Base-by-base conservation (phyloP, 1,284 basidiomycete genomes). In the Apiotrichum mycotoxinovorans region DNA sequence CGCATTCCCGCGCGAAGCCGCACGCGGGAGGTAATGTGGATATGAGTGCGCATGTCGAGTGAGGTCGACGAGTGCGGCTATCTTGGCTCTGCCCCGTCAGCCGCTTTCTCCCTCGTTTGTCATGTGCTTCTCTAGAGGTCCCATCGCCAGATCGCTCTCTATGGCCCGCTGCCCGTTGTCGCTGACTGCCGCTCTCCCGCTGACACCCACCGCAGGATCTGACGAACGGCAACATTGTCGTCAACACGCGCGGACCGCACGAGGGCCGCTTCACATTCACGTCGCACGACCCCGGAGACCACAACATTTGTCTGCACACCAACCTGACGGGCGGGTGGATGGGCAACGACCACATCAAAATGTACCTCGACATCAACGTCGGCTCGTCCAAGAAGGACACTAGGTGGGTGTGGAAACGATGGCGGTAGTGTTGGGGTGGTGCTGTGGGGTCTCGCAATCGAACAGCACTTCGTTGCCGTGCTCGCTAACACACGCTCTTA, bases 221-320 rank as follows among this genome's bases (percentile, higher is more conserved):
- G 38, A 40, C 63, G 10, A 62, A 64, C 9, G 64, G 65, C 8
- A 62, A 68, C 40, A 52, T 51, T 10, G 88, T 95, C 30, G 91
- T 92, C 41, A 88, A 88, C 67, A 93, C 92, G 3, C 86, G 86
- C 18, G 96, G 95, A 0, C 88, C 92, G 8, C 81, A 86, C 9
- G 89, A 96, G 55, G 89, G 95, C 48, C 86, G 86, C 62, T 98
- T 98, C 79, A 98, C 95, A 0, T 98, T 98, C 73, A 96, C 95
- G 20, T 94, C 92, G 2, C 91, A 97, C 77, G 91, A 95, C 25
- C 43, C 55, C 55, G 95, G 94, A 53, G 94, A 97, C 80, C 96
- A 99, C 79, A 86, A 89, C 55, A 96, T 99, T 73, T 99, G 96
- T 75, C 83, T 98, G 52, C 87, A 87, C 15, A 89, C 91, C 30